A percentile compares a stretch with the other conserved stretches of the same genome.
Conservation (phyloP, 352 stramenopile genomes). For the Globisporangium spinosum region DNA sequence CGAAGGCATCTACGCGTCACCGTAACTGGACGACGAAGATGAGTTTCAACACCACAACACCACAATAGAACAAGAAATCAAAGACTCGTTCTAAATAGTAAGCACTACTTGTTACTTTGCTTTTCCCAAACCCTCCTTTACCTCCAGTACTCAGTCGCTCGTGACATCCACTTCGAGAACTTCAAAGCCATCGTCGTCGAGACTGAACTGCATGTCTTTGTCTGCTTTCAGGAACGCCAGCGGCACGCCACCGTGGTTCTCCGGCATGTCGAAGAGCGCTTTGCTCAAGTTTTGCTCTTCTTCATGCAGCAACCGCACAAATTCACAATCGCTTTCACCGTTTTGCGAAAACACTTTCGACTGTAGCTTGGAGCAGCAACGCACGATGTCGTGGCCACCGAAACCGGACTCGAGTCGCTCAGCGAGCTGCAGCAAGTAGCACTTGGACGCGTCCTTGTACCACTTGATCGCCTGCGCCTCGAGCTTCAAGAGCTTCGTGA, state of each 20-base stretch:
- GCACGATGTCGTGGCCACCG: slow-evolving; percentile 35
- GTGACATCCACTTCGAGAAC: slow-evolving; percentile 37
- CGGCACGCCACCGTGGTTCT: slow-evolving; percentile 71
- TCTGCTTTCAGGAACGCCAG: slow-evolving; percentile 65
- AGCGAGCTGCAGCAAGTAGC: slow-evolving; percentile 69
- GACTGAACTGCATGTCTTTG: slow-evolving; percentile 66
- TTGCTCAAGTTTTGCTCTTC: slow-evolving; percentile 47
- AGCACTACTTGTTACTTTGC: background rate
- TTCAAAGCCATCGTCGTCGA: slow-evolving; percentile 83
- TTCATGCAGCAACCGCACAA: slow-evolving; percentile 44
- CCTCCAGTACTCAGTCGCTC: background rate
- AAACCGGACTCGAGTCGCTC: slow-evolving; percentile 44
- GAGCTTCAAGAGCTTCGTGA: slow-evolving; percentile 64
- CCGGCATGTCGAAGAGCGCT: slow-evolving; percentile 65
- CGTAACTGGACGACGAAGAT: slow-evolving; percentile 23
- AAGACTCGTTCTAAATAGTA: slow-evolving; percentile 9
- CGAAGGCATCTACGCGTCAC: slow-evolving; percentile 79
- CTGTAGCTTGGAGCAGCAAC: slow-evolving; percentile 39
- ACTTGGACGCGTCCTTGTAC: slow-evolving; percentile 62
- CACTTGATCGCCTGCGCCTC: slow-evolving; percentile 66
- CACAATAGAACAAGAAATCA: background rate
- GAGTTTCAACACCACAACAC: too few relatives aligned
- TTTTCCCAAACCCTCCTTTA: background rate
- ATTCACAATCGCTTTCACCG: slow-evolving; percentile 26
- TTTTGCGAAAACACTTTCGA: slow-evolving; percentile 3